Percentiles rank a stretch among this genome's conserved stretches.
Evolutionary conservation across 75 land plant genomes (phyloP).

Genomic region (Sequoia sempervirens): DNA sequence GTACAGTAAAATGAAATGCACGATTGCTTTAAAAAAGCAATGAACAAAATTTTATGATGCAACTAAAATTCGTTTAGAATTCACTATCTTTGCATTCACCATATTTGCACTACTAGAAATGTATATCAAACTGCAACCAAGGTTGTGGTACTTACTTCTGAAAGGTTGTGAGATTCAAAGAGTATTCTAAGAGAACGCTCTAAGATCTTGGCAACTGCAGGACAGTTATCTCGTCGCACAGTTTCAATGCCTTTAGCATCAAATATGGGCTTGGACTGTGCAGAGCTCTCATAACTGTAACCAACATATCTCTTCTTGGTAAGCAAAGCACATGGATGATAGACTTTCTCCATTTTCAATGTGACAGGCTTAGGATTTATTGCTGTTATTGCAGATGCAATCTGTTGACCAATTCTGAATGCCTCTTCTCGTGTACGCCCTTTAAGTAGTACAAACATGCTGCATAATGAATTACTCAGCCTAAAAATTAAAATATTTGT

Average conservation of each 20-base stretch:
- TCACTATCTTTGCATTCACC: background rate
- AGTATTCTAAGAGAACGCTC: constrained; percentile 70
- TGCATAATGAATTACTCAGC: constrained; percentile 21
- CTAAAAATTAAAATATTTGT: background rate
- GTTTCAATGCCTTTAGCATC: constrained; percentile 99
- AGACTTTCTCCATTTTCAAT: constrained; percentile 93
- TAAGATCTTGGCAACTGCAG: constrained; percentile 86
- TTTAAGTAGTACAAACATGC: constrained; percentile 92
- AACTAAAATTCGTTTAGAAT: background rate
- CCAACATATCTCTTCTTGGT: constrained; percentile 98
- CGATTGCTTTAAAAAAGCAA: background rate
- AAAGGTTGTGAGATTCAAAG: constrained; percentile 74
- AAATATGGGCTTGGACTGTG: constrained; percentile 65
- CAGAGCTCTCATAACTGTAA: constrained; percentile 82
- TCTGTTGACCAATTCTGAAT: constrained; percentile 84
- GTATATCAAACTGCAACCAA: background rate
- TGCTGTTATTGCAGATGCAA: constrained; percentile 75
- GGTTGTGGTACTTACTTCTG: constrained; percentile 36
- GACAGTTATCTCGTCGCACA: constrained; percentile 87
- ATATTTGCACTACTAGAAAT: background rate
- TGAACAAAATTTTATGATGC: background rate
- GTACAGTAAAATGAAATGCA: background rate
- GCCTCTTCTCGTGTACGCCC: constrained; percentile 73
- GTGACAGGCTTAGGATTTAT: constrained; percentile 90
- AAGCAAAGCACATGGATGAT: constrained; percentile 84